Evolutionary conservation across 2,329 filamentous ascomycete genomes (phyloP).

Genomic region (Penicillium griseofulvum): DNA sequence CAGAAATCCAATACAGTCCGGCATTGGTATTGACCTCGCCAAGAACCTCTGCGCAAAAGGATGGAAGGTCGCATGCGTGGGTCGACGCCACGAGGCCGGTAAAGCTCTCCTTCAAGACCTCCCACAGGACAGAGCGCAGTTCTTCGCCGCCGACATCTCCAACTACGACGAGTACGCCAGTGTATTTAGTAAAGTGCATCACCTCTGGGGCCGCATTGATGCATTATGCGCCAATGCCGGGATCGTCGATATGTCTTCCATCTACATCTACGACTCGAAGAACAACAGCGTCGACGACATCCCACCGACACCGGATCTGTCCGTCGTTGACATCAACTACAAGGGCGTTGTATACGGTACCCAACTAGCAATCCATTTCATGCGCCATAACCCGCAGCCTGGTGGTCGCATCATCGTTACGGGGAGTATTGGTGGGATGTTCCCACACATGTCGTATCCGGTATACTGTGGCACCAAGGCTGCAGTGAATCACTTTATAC

Average conservation of each 20-base stretch:
- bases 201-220: conserved; percentile 49
- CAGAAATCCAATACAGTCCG: conserved; percentile 38
- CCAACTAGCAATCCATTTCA: conserved; percentile 53
- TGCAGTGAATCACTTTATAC: conserved; percentile 45
- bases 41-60: conserved; percentile 35
- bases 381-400: conserved; percentile 48
- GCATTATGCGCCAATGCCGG: conserved; percentile 52
- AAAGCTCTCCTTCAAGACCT: conserved; percentile 35
- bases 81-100: conserved; percentile 36
- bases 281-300: conserved; percentile 31
- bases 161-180: conserved; percentile 47
- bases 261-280: conserved; percentile 44
- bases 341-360: conserved; percentile 53
- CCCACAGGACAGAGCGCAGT: conserved; percentile 36
- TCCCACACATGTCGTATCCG: conserved; percentile 46
- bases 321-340: conserved; percentile 51
- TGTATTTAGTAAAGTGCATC: conserved; percentile 46
- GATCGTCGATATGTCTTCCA: conserved; percentile 47
- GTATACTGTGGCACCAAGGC: conserved; percentile 55
- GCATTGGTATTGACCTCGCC: conserved; percentile 47
- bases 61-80: conserved; percentile 37
- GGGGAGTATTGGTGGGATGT: conserved; percentile 44
- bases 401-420: conserved; percentile 49
- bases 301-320: conserved; percentile 47
- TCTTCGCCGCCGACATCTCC: conserved; percentile 48